These are phyloP conservation scores for Pythium brassicae DNA, from an alignment of 352 stramenopile species.

Conservation along the genomic window DNA sequence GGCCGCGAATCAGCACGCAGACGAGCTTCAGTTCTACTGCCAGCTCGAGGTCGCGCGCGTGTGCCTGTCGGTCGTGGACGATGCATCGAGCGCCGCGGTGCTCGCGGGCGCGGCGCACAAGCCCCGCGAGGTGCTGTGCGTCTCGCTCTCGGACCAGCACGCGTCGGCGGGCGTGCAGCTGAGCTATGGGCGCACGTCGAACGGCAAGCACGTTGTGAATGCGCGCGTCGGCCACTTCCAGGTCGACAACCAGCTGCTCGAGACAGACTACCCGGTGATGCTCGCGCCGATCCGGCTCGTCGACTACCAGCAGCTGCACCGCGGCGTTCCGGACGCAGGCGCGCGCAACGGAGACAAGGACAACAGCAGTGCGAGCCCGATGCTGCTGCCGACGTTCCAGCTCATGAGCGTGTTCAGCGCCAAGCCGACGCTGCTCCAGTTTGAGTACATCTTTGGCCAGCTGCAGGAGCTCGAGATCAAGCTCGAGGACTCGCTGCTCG, in stretches of 20 bases:
- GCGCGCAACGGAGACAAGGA: conserved; percentile 8
- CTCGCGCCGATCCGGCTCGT: conserved; percentile 63
- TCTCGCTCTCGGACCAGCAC: conserved; percentile 68
- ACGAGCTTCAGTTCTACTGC: conserved; percentile 57
- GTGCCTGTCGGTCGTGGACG: conserved; percentile 73
- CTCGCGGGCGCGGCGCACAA: conserved; percentile 26
- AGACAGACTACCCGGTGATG: conserved; percentile 83
- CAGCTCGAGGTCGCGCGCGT: conserved; percentile 74
- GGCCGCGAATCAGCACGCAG: conserved; percentile 28
- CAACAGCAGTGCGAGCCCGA: conserved; percentile 13
- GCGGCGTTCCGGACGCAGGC: conserved; percentile 19
- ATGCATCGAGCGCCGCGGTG: conserved; percentile 34
- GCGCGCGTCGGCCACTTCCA: conserved; percentile 74
- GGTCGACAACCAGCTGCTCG: conserved; percentile 81
- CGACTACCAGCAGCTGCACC: conserved; percentile 66
- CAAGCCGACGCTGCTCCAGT: conserved; percentile 63
- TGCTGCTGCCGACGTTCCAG: conserved; percentile 73
- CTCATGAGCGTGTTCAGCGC: conserved; percentile 73
- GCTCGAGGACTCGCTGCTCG: conserved; percentile 71
- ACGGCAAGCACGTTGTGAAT: conserved; percentile 76
- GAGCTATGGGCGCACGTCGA: conserved; percentile 65
- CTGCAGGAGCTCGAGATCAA: conserved; percentile 87
- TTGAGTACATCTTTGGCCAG: conserved; percentile 86
- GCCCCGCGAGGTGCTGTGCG: conserved; percentile 64
- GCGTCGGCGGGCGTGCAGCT: conserved; percentile 71